Evolutionary conservation across 202 grass and related monocot species (phyloP).

Genomic region (Sporobolus alterniflorus): DNA sequence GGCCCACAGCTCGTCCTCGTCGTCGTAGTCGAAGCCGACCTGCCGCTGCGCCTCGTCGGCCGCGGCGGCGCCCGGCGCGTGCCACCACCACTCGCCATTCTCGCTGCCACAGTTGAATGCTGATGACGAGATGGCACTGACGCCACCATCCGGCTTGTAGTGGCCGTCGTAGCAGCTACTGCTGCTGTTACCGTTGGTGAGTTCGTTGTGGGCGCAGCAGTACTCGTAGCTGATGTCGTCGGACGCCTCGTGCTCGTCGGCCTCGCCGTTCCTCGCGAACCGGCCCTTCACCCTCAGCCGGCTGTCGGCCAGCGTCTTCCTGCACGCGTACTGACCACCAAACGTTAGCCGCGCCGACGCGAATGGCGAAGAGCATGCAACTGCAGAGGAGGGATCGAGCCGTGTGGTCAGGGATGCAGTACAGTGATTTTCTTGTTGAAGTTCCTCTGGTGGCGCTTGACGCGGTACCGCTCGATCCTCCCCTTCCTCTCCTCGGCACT

Average conservation of each 20-base stretch:
- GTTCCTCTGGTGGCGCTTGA: conserved; percentile 77
- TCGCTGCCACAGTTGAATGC: conserved; percentile 16
- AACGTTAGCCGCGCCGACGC: background rate
- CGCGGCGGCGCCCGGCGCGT: conserved; percentile 19
- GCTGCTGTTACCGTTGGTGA: conserved; percentile 28
- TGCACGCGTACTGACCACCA: conserved; percentile 75
- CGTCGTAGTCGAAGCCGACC: conserved; percentile 44
- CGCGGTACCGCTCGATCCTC: conserved; percentile 74
- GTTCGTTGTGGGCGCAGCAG: conserved; percentile 39
- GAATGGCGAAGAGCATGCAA: background rate
- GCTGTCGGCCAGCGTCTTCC: conserved; percentile 95
- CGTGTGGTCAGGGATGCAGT: background rate
- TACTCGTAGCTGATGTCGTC: conserved; percentile 50
- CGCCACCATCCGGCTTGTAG: background rate
- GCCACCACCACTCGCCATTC: conserved; percentile 69
- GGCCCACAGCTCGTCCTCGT: conserved; percentile 72
- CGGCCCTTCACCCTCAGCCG: conserved; percentile 85
- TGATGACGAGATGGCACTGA: background rate
- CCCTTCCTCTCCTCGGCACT: conserved; percentile 86
- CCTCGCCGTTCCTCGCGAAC: conserved; percentile 85
- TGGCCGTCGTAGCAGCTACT: conserved; percentile 18
- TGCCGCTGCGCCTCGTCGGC: conserved; percentile 28
- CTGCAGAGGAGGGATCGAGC: conserved; percentile 6
- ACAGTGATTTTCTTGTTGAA: conserved; percentile 99
- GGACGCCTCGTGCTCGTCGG: conserved; percentile 51